Evolutionary conservation across 768 basidiomycete species (phyloP).

Genomic region (Podaxis rugospora): DNA sequence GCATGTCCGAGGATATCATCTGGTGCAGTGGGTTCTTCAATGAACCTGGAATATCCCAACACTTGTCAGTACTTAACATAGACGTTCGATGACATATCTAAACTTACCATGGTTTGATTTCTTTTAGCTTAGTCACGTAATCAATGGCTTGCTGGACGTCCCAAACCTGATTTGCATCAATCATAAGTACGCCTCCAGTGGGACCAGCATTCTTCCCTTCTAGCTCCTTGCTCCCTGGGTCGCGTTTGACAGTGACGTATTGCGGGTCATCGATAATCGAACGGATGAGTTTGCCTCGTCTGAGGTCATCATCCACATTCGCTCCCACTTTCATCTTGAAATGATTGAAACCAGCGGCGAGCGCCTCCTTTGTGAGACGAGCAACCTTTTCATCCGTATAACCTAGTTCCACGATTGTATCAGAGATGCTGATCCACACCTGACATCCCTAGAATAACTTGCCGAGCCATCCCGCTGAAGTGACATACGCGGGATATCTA

Average conservation of each 20-base stretch:
- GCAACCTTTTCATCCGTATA: conserved; percentile 92
- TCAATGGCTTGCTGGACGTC: conserved; percentile 92
- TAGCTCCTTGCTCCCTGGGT: conserved; percentile 58
- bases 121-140: conserved; percentile 75
- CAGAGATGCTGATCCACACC: neutral
- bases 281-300: conserved; percentile 84
- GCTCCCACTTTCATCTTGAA: conserved; percentile 99
- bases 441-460: conserved; percentile 9
- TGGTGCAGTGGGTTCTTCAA: conserved; percentile 91
- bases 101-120: conserved; percentile 81
- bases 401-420: conserved; percentile 34
- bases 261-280: conserved; percentile 93
- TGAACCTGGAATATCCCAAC: conserved; percentile 55
- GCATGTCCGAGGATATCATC: conserved; percentile 89
- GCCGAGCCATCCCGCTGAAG: conserved; percentile 91
- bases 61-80: neutral
- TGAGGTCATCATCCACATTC: conserved; percentile 73
- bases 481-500: conserved; percentile 92
- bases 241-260: conserved; percentile 56
- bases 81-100: neutral
- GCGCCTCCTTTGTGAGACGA: conserved; percentile 80
- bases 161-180: conserved; percentile 97
- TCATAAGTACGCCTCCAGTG: conserved; percentile 92
- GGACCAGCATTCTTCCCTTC: conserved; percentile 92
- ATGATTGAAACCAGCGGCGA: conserved; percentile 89